Evolutionary conservation across 306 rosid species (phyloP).

Genomic region (Vachellia pachyceras): DNA sequence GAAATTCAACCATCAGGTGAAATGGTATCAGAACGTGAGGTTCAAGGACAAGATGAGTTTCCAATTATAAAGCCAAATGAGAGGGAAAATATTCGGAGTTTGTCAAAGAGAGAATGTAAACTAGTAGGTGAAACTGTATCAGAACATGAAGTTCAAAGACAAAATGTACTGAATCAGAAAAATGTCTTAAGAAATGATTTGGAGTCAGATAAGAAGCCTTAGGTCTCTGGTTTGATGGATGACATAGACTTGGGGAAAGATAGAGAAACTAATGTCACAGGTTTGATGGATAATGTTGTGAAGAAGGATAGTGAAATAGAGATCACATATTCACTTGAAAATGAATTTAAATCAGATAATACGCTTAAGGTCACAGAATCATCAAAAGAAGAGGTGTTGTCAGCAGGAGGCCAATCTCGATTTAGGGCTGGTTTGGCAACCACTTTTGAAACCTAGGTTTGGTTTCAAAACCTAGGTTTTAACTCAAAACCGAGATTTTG

Average conservation of each 20-base stretch:
- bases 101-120: slow-evolving; percentile 32
- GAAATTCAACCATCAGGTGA: slow-evolving; percentile 34
- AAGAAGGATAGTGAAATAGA: neutral
- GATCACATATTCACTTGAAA: neutral
- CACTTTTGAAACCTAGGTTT: too few species aligned
- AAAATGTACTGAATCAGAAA: slow-evolving; percentile 39
- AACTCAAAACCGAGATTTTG: too few species aligned
- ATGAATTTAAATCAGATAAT: neutral
- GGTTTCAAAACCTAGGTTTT: too few species aligned
- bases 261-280: slow-evolving; percentile 27
- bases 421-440: too few species aligned
- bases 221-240: slow-evolving; percentile 17
- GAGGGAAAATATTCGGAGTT: neutral
- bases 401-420: slow-evolving; percentile 24
- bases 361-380: slow-evolving; percentile 20
- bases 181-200: slow-evolving; percentile 31
- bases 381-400: slow-evolving; percentile 10
- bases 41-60: slow-evolving; percentile 46
- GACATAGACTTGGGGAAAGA: slow-evolving; percentile 20
- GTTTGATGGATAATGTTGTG: slow-evolving; percentile 26
- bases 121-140: slow-evolving; percentile 38
- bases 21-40: slow-evolving; percentile 37
- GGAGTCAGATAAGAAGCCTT: slow-evolving; percentile 36
- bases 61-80: slow-evolving; percentile 51
- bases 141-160: slow-evolving; percentile 33